Conservation (phyloP, 2,329 filamentous ascomycete genomes). For the Corynespora cassiicola region DNA sequence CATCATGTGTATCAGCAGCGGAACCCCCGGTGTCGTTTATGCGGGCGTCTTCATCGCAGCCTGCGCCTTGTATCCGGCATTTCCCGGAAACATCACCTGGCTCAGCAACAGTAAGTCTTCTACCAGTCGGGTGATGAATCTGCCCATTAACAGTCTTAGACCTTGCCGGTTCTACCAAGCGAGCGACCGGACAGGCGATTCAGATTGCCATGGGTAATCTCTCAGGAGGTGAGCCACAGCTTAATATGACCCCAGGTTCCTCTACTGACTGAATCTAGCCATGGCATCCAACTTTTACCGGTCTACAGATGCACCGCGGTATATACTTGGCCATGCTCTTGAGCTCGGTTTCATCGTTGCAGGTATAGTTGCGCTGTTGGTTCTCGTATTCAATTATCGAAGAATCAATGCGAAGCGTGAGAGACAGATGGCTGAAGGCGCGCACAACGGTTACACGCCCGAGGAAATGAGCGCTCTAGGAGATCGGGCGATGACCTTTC, state of each 20-base stretch:
- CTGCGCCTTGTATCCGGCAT: conserved; percentile 45
- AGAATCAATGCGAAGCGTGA: conserved; percentile 65
- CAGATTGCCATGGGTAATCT: conserved; percentile 59
- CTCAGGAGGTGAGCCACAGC: conserved; percentile 31
- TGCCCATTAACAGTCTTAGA: conserved; percentile 49
- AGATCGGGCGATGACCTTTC: conserved; percentile 68
- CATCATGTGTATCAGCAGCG: conserved; percentile 44
- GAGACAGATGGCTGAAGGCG: conserved; percentile 40
- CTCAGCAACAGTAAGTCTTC: conserved; percentile 56
- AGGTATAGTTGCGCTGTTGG: conserved; percentile 53
- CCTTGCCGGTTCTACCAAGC: conserved; percentile 59
- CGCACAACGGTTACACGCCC: conserved; percentile 50
- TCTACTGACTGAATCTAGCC: conserved; percentile 46
- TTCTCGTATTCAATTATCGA: conserved; percentile 60
- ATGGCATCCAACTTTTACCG: conserved; percentile 78
- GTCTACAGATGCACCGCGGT: conserved; percentile 54
- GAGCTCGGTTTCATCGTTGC: conserved; percentile 58
- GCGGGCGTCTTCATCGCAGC: conserved; percentile 46
- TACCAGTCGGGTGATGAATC: not conserved
- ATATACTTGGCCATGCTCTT: conserved; percentile 58
- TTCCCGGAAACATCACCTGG: conserved; percentile 54
- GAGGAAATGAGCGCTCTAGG: conserved; percentile 65
- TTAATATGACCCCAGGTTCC: not conserved
- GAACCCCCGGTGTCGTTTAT: conserved; percentile 42
- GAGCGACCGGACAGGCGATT: conserved; percentile 55